Conservation (phyloP, 2,329 filamentous ascomycete species). For the Onygenales sp. region DNA sequence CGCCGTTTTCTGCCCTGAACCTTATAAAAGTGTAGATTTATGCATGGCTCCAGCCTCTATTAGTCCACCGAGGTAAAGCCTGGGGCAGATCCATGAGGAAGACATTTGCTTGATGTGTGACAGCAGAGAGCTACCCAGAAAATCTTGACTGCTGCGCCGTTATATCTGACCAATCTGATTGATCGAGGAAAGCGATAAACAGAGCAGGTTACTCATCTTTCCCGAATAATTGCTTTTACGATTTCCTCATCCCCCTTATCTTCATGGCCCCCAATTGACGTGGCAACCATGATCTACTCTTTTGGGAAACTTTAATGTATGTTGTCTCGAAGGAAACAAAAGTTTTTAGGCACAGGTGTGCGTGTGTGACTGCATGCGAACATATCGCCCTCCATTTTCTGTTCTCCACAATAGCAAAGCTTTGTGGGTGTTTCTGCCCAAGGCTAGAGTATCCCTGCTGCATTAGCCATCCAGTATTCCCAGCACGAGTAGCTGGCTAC, state of each 20-base stretch:
- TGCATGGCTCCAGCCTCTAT: background rate
- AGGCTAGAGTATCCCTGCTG: background rate
- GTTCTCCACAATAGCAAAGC: background rate
- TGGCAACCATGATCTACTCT: background rate
- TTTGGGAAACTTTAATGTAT: background rate
- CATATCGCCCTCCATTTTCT: background rate
- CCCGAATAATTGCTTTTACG: background rate
- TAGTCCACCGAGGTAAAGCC: background rate
- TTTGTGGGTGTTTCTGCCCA: background rate
- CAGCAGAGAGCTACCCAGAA: background rate
- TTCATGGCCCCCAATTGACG: background rate
- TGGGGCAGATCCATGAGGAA: background rate
- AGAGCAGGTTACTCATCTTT: background rate
- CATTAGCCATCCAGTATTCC: background rate
- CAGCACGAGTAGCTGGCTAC: background rate
- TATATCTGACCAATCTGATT: slow-evolving; percentile 1
- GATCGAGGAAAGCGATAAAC: background rate
- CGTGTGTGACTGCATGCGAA: background rate
- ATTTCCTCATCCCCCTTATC: background rate
- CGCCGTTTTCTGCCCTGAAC: slow-evolving; percentile 1
- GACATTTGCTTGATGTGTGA: background rate
- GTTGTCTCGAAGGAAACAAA: background rate
- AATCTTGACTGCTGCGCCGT: background rate
- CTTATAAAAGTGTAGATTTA: background rate
- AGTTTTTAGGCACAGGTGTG: background rate